Conservation (phyloP, 192 early-diverging fungal species). For the Entomortierella beljakovae region DNA sequence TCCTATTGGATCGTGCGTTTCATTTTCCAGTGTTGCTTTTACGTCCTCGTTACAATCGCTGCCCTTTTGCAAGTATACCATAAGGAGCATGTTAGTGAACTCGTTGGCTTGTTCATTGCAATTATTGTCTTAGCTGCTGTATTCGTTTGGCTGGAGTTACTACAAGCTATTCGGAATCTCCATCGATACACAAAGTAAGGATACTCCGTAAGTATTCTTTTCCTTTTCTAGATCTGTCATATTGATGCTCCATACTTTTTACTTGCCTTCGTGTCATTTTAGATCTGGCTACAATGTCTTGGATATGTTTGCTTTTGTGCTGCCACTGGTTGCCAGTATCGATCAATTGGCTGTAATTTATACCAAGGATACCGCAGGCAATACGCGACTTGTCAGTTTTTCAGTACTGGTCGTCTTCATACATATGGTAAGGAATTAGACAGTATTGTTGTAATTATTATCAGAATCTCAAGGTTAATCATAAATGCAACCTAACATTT, state of each 20-base stretch:
- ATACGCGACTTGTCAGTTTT: conserved; percentile 17
- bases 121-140: conserved; percentile 5
- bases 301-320: conserved; percentile 3
- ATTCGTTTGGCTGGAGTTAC: conserved; percentile 19
- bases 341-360: conserved; percentile 4
- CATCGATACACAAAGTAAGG: conserved; percentile 12
- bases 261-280: background rate
- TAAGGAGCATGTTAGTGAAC: background rate
- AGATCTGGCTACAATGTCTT: conserved; percentile 24
- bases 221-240: background rate
- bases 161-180: conserved; percentile 10
- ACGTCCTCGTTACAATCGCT: conserved; percentile 2
- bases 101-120: conserved; percentile 18
- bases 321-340: conserved; percentile 16
- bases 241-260: background rate
- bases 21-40: conserved; percentile 5
- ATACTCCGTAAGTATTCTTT: background rate
- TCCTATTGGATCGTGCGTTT: background rate
- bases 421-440: conserved; percentile 27
- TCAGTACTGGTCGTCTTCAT: conserved; percentile 14
- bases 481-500: too few relatives aligned
- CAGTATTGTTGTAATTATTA: too few relatives aligned
- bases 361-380: background rate
- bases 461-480: too few relatives aligned
- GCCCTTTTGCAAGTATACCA: conserved; percentile 24